These are phyloP conservation scores for Escallonia rubra DNA, from an alignment of 129 eudicot genomes.

Conservation along the genomic window DNA sequence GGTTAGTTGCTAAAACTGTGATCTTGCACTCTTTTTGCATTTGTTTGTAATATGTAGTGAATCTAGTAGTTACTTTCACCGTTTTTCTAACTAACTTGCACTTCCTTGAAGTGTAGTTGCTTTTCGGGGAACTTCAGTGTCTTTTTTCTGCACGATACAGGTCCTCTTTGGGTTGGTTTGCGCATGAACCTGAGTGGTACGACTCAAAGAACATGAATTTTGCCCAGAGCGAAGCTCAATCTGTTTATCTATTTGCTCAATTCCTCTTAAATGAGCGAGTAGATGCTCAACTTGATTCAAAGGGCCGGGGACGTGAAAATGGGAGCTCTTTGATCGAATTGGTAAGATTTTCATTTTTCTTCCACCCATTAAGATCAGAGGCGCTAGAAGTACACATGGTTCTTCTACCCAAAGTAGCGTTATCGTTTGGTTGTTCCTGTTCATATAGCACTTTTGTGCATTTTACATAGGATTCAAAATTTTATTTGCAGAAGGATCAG, in stretches of 20 bases:
- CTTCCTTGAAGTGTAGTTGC: background rate
- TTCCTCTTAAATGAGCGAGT: conserved; percentile 58
- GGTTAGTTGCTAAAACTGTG: too few species aligned
- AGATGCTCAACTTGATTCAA: conserved; percentile 62
- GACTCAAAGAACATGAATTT: conserved; percentile 67
- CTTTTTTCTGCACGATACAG: conserved; percentile 33
- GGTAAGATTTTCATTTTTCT: conserved; percentile 39
- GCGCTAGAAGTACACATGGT: too few species aligned
- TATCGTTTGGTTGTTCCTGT: conserved; percentile 2
- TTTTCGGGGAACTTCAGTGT: background rate
- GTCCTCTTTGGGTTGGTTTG: conserved; percentile 96
- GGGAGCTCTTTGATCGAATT: conserved; percentile 50
- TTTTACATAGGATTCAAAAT: conserved; percentile 10
- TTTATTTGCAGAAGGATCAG: conserved; percentile 58
- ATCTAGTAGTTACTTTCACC: background rate
- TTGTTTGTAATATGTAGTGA: background rate
- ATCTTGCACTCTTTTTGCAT: background rate
- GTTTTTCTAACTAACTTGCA: background rate
- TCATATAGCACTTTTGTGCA: conserved; percentile 6
- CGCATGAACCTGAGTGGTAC: conserved; percentile 87
- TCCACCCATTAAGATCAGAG: background rate
- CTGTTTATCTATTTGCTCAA: conserved; percentile 76
- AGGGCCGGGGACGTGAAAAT: conserved; percentile 60
- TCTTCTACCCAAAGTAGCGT: conserved; percentile 3
- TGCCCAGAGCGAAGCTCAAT: conserved; percentile 85